phyloP scores from a whole-genome alignment of 2,329 filamentous ascomycete species.

The Simplicillium aogashimaense region DNA sequence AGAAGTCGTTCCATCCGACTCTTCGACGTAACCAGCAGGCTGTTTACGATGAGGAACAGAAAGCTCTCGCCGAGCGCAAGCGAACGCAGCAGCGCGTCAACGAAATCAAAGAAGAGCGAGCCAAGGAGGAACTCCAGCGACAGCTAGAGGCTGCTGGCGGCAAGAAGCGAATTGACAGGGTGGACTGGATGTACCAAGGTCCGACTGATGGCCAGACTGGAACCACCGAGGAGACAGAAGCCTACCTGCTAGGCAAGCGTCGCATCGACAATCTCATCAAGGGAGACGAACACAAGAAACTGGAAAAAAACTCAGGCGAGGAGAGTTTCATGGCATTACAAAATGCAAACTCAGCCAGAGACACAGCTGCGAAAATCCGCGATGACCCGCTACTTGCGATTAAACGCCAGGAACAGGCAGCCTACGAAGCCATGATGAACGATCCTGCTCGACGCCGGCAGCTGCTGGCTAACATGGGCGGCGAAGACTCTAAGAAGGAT shows the following conservation, averaged over 20 bases:
- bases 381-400: slow-evolving; percentile 90
- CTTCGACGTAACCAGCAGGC: slow-evolving; percentile 82
- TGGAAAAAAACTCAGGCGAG: slow-evolving; percentile 63
- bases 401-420: slow-evolving; percentile 80
- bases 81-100: slow-evolving; percentile 84
- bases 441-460: slow-evolving; percentile 60
- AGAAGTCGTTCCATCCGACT: slow-evolving; percentile 90
- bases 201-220: slow-evolving; percentile 69
- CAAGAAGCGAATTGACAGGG: slow-evolving; percentile 66
- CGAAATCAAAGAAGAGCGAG: slow-evolving; percentile 87
- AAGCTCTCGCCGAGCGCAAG: slow-evolving; percentile 89
- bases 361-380: slow-evolving; percentile 77
- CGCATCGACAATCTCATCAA: slow-evolving; percentile 77
- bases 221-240: slow-evolving; percentile 82
- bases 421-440: slow-evolving; percentile 72
- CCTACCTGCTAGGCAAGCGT: slow-evolving; percentile 84
- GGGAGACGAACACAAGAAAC: slow-evolving; percentile 67
- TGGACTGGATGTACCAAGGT: slow-evolving; percentile 98
- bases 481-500: slow-evolving; percentile 35
- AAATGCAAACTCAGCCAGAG: slow-evolving; percentile 63
- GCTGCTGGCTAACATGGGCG: slow-evolving; percentile 54
- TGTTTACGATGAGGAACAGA: slow-evolving; percentile 87
- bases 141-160: slow-evolving; percentile 85
- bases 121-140: slow-evolving; percentile 82
- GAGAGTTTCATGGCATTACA: slow-evolving; percentile 52